Base-by-base conservation (phyloP, 1,284 basidiomycete species). In the Pseudozyma sp. region DNA sequence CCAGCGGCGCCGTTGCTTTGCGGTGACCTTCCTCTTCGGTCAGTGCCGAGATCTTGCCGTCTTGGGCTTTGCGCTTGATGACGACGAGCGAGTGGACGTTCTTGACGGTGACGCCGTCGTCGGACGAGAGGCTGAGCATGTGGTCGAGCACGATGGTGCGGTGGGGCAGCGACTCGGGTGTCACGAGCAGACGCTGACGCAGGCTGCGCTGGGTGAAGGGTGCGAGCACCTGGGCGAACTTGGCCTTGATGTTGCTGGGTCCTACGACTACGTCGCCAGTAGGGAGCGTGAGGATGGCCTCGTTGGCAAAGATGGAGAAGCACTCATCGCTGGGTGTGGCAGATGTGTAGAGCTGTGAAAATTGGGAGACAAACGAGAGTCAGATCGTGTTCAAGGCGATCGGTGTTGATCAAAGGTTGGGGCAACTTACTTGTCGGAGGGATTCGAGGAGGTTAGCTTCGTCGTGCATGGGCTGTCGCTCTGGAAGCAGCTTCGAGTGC, bases 21-120 rank as follows among this genome's bases (percentile, higher is more conserved):
- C 81, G 65, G 67, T 84, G 82, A 14, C 81, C 81, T 34, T 80
- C 80, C 42, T 84, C 82, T 34, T 84, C 81, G 34, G 73, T 75
- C 17, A 84, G 54, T 19, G 73, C 76, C 14, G 57, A 54, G n/a
- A 84, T 66, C 44, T 75, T 73, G 24, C 82, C 82, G 46, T 84
- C 81, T 9, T 49, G 65, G 3, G 61, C 69, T 40, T 77, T 73
- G 65, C 81, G 73, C 72, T 82, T 82, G 57, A 83, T 55, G 2
- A 84, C 82, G 7, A 84, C 47, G 17, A 84, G 79, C 24, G 67
- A 80, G 53, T 80, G 75, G 14, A 68, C 59, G 35, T 62, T 73
- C 43, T 67, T 69, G 51, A 62, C 58, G 39, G 58, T 37, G 11
- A 60, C 46, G 4, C 70, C 49, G 31, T 60, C 52, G 54, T 61